phyloP scores from a whole-genome alignment of 768 basidiomycete genomes.

The Naganishia onofrii region DNA sequence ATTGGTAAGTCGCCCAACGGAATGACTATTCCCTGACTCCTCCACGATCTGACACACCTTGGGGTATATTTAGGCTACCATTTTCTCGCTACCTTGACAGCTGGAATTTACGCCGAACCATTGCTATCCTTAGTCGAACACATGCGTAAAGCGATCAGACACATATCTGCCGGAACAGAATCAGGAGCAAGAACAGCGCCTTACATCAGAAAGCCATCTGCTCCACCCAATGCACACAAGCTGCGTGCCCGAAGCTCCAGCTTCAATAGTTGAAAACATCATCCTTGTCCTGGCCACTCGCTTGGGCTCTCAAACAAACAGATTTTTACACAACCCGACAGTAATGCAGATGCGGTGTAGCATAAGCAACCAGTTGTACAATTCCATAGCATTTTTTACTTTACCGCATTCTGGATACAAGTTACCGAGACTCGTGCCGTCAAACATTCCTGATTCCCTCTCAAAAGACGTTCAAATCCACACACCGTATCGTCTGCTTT shows the following conservation, averaged over 20 bases:
- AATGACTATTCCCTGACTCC: background rate
- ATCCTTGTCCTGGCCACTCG: no score
- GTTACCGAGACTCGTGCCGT: no score
- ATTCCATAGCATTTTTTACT: no score
- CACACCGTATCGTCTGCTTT: no score
- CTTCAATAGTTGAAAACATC: no score
- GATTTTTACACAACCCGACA: no score
- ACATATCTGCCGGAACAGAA: background rate
- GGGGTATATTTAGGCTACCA: constrained; percentile 3
- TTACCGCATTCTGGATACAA: no score
- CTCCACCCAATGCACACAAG: background rate
- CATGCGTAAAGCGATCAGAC: background rate
- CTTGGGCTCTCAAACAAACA: no score
- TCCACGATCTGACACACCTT: background rate
- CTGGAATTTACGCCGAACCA: constrained; percentile 21
- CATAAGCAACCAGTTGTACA: no score
- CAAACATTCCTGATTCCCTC: no score
- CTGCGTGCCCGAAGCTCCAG: background rate
- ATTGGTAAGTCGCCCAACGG: background rate
- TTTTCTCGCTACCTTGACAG: constrained; percentile 11
- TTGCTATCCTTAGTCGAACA: constrained; percentile 15
- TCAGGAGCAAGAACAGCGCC: background rate
- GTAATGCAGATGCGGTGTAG: no score
- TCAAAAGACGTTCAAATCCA: no score
- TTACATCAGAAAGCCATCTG: background rate